Evolutionary conservation across 2,329 filamentous ascomycete genomes (phyloP), one percentile per base, ranked within the genome.

Genomic region (Pestalotiopsis sp.): DNA sequence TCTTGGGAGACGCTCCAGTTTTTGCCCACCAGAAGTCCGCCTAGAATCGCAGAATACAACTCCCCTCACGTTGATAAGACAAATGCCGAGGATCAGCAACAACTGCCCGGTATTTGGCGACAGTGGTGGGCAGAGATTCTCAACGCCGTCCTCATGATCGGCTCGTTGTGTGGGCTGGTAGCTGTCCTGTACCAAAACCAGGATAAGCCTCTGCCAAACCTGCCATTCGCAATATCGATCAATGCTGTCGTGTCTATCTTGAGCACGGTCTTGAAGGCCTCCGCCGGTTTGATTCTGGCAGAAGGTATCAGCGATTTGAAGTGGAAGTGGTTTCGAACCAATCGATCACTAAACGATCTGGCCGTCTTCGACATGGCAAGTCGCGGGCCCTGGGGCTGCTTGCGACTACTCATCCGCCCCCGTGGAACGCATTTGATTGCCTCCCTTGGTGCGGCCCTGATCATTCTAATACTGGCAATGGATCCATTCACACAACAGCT

Each of bases 401-500:
- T 66, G 31, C 12, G 14, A 23, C n/a, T 66, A 4, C 64, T 66
- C 52, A 4, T 58, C 14, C 27, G 27, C 25, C 52, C 52, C 4
- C 7, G 64, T 25, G 52, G 64, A 49, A 49, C 41, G 41, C 41
- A 49, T 4, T 14, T 66, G 14, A n/a, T 66, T 14, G 52, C 64
- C 17, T 66, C 64, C 4, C 52, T 66, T 5, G 64, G 64, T 4
- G 64, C 64, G 1, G 52, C 52, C 7, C 64, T 66, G 27, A 14
- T 23, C 31, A 23, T 66, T 4, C 4, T 66, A n/a, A 45, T 36
- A 1, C n/a, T 66, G 4, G 64, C 52, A 0, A n/a, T 66, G 45
- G 64, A 66, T 5, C 64, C 64, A 12, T 66, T 66, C n/a, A 66
- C 49, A 9, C 64, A 66, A 17, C 64, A 66, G 20, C 64, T 66